Percentiles rank a stretch among this genome's conserved stretches.
phyloP scores from a whole-genome alignment of 2,329 filamentous ascomycete genomes.

The Trichothecium roseum region DNA sequence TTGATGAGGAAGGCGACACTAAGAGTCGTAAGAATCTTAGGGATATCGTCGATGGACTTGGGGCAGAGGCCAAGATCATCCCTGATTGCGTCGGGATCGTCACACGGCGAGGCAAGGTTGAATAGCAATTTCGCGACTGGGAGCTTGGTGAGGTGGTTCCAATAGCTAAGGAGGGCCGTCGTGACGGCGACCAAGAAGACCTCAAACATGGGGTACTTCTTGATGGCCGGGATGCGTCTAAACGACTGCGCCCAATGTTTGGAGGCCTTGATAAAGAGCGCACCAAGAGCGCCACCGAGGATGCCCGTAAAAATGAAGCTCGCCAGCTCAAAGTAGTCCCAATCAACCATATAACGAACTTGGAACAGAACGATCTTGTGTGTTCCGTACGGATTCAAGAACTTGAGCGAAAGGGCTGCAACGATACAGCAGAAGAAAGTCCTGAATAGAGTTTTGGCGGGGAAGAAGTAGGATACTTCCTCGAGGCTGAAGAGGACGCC shows the following conservation, averaged over 20 bases:
- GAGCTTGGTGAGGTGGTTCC: constrained; percentile 83
- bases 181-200: constrained; percentile 78
- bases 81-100: constrained; percentile 53
- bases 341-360: constrained; percentile 81
- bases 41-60: constrained; percentile 61
- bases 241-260: constrained; percentile 84
- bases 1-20: constrained; percentile 80
- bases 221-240: constrained; percentile 69
- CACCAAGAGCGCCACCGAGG: constrained; percentile 74
- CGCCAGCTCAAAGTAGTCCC: constrained; percentile 85
- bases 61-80: constrained; percentile 70
- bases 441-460: constrained; percentile 90
- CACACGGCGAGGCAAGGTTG: constrained; percentile 82
- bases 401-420: constrained; percentile 84
- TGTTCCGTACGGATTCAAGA: constrained; percentile 91
- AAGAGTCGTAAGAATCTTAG: constrained; percentile 61
- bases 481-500: constrained; percentile 90
- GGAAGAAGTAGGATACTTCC: constrained; percentile 96
- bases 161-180: constrained; percentile 80
- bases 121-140: constrained; percentile 85
- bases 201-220: constrained; percentile 74
- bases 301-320: constrained; percentile 80
- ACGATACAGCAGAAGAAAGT: constrained; percentile 98
- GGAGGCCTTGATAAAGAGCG: constrained; percentile 93
- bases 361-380: constrained; percentile 96